phyloP scores from a whole-genome alignment of 1,284 basidiomycete genomes.

The Coriolopsis trogii region DNA sequence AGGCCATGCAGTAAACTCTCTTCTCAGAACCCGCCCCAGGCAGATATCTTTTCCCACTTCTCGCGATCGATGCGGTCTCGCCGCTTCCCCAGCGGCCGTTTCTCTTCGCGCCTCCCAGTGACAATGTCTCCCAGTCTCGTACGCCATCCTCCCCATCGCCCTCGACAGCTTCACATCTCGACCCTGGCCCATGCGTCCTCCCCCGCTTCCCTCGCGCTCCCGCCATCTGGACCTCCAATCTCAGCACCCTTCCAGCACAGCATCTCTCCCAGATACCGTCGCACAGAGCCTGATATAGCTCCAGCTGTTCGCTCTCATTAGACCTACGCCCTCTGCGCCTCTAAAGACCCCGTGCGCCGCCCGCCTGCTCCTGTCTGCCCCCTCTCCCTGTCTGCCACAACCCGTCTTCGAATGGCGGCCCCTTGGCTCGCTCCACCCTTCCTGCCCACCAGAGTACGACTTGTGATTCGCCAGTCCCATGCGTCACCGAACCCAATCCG shows the following conservation, averaged over 20 bases:
- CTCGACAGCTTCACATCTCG: conserved; percentile 7
- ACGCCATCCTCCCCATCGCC: conserved; percentile 4
- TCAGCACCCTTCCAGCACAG: conserved; percentile 13
- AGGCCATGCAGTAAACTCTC: conserved; percentile 9
- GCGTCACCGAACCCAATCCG: conserved; percentile 8
- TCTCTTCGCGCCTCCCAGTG: neutral
- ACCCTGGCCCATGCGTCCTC: conserved; percentile 6
- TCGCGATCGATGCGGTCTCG: conserved; percentile 10
- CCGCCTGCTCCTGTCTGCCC: conserved; percentile 8
- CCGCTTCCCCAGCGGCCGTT: conserved; percentile 5
- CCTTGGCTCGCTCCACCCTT: conserved; percentile 13
- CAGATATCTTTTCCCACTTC: conserved; percentile 9
- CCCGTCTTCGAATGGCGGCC: conserved; percentile 2
- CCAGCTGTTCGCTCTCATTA: conserved; percentile 11
- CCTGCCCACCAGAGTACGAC: neutral
- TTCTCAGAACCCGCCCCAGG: conserved; percentile 11
- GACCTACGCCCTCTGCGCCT: conserved; percentile 1
- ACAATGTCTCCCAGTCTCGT: too few species aligned
- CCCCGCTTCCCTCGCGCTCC: conserved; percentile 6
- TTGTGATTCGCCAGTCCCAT: conserved; percentile 5
- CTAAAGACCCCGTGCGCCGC: conserved; percentile 13
- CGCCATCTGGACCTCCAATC: conserved; percentile 21
- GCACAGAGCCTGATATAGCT: conserved; percentile 11
- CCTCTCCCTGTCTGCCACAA: neutral
- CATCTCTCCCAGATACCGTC: conserved; percentile 11